phyloP scores from a whole-genome alignment of 1,139 yeast species.

The Suhomyces terraborum region DNA sequence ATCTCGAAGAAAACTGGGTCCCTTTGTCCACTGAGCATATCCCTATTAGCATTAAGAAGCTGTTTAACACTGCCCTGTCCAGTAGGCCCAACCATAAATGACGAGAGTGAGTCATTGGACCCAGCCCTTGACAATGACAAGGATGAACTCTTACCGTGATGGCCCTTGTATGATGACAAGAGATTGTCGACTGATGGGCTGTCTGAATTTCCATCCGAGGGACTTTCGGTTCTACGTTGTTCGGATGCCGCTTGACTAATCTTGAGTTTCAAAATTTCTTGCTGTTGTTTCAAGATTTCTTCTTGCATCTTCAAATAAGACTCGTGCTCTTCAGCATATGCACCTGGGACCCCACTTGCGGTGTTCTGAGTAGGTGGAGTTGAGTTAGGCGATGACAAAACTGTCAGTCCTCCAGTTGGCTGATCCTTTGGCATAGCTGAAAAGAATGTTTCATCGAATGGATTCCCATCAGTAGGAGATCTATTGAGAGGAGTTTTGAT shows the following conservation, averaged over 20 bases:
- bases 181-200: background rate
- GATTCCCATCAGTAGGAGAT: slow-evolving; percentile 34
- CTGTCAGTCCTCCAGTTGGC: slow-evolving; percentile 1
- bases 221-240: background rate
- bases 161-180: slow-evolving; percentile 6
- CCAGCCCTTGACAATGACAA: slow-evolving; percentile 16
- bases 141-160: slow-evolving; percentile 1
- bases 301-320: slow-evolving; percentile 42
- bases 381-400: slow-evolving; percentile 4
- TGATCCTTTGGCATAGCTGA: slow-evolving; percentile 15
- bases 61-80: slow-evolving; percentile 14
- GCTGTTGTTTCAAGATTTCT: slow-evolving; percentile 43
- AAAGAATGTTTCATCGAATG: slow-evolving; percentile 40
- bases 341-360: background rate
- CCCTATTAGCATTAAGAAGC: slow-evolving; percentile 14
- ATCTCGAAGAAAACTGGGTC: slow-evolving; percentile 9
- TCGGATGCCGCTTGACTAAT: background rate
- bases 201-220: background rate
- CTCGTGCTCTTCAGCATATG: slow-evolving; percentile 33
- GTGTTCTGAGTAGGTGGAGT: slow-evolving; percentile 10
- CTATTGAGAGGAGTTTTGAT: slow-evolving; percentile 34
- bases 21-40: slow-evolving; percentile 6
- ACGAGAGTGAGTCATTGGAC: slow-evolving; percentile 19
- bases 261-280: slow-evolving; percentile 31
- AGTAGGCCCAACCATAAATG: slow-evolving; percentile 15